Evolutionary conservation across 768 basidiomycete genomes (phyloP).

Genomic region (Leccinum boreale): DNA sequence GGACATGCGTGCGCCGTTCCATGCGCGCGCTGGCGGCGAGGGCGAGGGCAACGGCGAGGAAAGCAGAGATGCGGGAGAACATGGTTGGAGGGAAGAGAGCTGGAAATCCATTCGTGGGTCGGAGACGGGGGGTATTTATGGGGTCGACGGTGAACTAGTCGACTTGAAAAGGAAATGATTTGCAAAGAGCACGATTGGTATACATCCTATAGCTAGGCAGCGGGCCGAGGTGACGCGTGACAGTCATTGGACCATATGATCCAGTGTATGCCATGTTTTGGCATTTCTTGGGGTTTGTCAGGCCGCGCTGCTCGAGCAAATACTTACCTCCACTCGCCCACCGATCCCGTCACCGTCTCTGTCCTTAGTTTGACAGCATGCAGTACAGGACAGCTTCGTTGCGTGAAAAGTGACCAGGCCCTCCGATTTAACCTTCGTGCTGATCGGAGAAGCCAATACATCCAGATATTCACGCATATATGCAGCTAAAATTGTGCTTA

Average conservation of each 20-base stretch:
- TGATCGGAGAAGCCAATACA: background rate
- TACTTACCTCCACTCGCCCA: background rate
- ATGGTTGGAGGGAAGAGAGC: slow-evolving; percentile 7
- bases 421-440: background rate
- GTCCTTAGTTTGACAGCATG: background rate
- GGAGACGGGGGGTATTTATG: slow-evolving; percentile 22
- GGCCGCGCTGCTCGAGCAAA: background rate
- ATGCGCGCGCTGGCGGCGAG: slow-evolving; percentile 22
- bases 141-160: background rate
- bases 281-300: slow-evolving; percentile 3
- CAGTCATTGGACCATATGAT: slow-evolving; percentile 5
- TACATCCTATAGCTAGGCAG: background rate
- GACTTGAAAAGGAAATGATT: slow-evolving; percentile 15
- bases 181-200: background rate
- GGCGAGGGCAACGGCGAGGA: slow-evolving; percentile 18
- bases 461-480: slow-evolving; percentile 1
- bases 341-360: background rate
- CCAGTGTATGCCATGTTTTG: slow-evolving; percentile 1
- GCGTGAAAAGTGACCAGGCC: background rate
- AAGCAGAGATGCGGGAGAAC: slow-evolving; percentile 20
- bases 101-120: background rate
- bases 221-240: slow-evolving; percentile 5
- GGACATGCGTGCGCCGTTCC: slow-evolving; percentile 15
- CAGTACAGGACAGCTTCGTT: background rate
- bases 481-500: background rate